These are phyloP conservation scores for Lactarius tabidus DNA, from an alignment of 768 basidiomycete species.

Conservation along the genomic window DNA sequence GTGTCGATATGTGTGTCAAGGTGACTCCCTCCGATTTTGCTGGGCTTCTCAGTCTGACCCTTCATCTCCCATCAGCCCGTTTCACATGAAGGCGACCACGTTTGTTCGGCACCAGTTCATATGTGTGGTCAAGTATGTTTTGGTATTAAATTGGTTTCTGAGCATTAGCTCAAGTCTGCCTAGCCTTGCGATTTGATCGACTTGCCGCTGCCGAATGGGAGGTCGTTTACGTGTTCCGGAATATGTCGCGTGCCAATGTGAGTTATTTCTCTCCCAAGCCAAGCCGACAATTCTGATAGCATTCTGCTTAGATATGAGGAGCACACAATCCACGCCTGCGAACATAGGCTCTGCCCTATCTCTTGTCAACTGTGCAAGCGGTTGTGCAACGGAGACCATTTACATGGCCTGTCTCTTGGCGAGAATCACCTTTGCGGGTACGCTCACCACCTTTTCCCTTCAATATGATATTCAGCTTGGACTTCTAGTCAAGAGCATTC, in stretches of 20 bases:
- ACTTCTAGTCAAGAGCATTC: conserved; percentile 46
- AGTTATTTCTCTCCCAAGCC: background rate
- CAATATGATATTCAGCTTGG: background rate
- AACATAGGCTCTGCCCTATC: conserved; percentile 49
- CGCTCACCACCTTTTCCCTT: conserved; percentile 11
- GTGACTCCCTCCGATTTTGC: conserved; percentile 25
- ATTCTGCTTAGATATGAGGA: conserved; percentile 37
- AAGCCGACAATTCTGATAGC: background rate
- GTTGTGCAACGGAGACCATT: conserved; percentile 45
- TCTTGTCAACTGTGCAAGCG: conserved; percentile 52
- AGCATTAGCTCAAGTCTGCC: no score
- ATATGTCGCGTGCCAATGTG: conserved; percentile 8
- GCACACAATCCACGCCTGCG: conserved; percentile 48
- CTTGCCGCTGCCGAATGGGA: conserved; percentile 6
- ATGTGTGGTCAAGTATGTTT: conserved; percentile 49
- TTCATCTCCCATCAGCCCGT: background rate
- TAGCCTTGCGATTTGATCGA: conserved; percentile 13
- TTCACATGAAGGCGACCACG: conserved; percentile 41
- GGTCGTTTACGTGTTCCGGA: conserved; percentile 2
- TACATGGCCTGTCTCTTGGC: conserved; percentile 43
- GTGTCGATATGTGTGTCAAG: conserved; percentile 50
- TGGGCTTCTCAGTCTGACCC: background rate
- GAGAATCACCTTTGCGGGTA: conserved; percentile 57
- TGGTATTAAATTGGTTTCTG: no score
- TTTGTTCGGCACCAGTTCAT: conserved; percentile 51